Base-by-base conservation (phyloP, 352 stramenopile genomes). In the Phytophthora lateralis region DNA sequence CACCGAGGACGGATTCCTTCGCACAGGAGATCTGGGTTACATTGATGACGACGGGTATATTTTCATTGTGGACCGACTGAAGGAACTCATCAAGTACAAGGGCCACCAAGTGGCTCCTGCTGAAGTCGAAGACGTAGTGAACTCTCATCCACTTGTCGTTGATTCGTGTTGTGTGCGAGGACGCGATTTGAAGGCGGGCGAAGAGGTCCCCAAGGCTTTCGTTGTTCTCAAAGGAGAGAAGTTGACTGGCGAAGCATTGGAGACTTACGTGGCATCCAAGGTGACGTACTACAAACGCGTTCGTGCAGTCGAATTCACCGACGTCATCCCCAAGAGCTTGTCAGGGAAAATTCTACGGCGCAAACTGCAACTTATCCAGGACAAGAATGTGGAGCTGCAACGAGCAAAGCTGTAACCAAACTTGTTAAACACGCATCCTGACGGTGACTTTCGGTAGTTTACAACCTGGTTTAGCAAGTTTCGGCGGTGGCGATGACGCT, bases 11-110 rank as follows among this genome's bases (percentile, higher is more conserved):
- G 89, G 90, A 0, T 98, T 94, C 68, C 54, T 98, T 12, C 77
- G 77, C 34, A 98, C 93, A 11, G 95, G 95, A 5, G 95, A 98
- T 69, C 67, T 97, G 20, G 91, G 82, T 5, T 89, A 91, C 46
- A 92, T 98, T 34, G 93, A 98, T 62, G 83, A 96, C n/a, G 90
- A 98, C 41, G 93, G 91, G 7, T 98, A 80, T 62, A 87, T 98
- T n/a, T 96, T 87, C 56, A 95, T 98, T 20, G 88, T 91, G 0
- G 95, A 98, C 68, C 74, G 95, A 14, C 63, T 87, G 12, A 98
- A 98, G 78, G 93, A 98, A 64, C 66, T 98, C 2, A 98, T 98
- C 71, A 98, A 98, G 78, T 93, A 97, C 60, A 97, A 97, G 54
- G 93, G 91, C 14, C 95, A 96, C 57, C 93, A 96, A 55, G 77